Base-by-base conservation (phyloP, 1,284 basidiomycete genomes). In the Irpex rosettiformis region DNA sequence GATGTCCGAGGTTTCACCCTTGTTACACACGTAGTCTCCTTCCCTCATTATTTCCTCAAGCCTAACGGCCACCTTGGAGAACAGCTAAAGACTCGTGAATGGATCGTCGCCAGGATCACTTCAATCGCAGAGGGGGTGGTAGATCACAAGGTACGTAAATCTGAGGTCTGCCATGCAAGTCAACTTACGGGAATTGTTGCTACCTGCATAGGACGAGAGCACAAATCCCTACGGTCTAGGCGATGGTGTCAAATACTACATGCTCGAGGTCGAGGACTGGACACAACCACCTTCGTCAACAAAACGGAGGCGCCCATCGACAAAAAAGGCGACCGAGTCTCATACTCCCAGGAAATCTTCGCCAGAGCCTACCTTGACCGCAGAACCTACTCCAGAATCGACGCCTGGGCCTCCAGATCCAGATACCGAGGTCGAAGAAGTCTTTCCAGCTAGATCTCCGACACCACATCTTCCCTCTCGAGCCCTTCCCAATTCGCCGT, bases 21-120 rank as follows among this genome's bases (percentile, higher is more conserved):
- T 59, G 60, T 59, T 62, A 22, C 13, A 16, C 25, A 51, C 55
- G 28, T 66, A 94, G 93, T 97, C 5, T 94, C 92, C 4, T 96
- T 94, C 73, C 96, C 96, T 33, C 96, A 98, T 75, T 96, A 96
- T 74, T 99, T 99, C 77, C 83, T 99, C 48, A 86, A 94, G 69
- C 90, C 93, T 4, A 90, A 86, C 0, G 91, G 89, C 0, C 83
- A 88, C 64, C 80, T 98, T 42, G 89, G 88, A 8, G 93, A 96
- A 66, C 91, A 95, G 69, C 76, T 94, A 57, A 89, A 89, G 72
- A 86, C 85, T 18, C 81, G 93, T 51, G 95, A 97, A 74, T 97
- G 94, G 93, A 93, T 96, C 67, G 93, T 98, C 11, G 95, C 94
- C 4, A 81, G 94, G 61, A 96, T 98, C 66, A 89, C 89, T 0